Percentiles rank a stretch among this genome's conserved stretches.
phyloP scores from a whole-genome alignment of 1,284 basidiomycete genomes.

The Ustilago shanxiensis region DNA sequence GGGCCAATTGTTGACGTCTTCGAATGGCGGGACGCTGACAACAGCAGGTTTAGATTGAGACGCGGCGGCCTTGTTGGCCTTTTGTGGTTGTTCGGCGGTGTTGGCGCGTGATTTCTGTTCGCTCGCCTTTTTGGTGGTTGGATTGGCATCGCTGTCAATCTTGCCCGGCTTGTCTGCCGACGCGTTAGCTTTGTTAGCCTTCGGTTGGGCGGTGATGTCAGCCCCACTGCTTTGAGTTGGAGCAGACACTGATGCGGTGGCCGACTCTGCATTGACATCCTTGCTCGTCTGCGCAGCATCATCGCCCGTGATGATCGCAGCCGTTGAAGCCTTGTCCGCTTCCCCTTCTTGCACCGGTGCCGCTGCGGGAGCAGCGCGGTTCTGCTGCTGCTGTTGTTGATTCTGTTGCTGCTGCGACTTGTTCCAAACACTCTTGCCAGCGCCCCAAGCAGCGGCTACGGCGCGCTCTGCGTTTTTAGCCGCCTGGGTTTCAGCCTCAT shows the following conservation, averaged over 20 bases:
- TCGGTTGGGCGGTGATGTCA: too few species aligned
- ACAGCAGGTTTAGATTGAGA: conserved; percentile 3
- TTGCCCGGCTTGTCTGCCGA: background rate
- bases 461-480: conserved; percentile 52
- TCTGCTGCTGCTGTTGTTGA: background rate
- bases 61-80: conserved; percentile 6
- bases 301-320: background rate
- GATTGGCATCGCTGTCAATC: background rate
- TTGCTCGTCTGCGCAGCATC: background rate
- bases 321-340: background rate
- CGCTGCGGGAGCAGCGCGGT: conserved; percentile 18
- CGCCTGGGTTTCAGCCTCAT: conserved; percentile 37
- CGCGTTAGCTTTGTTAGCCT: background rate
- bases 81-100: conserved; percentile 1
- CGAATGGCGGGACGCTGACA: conserved; percentile 27
- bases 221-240: background rate
- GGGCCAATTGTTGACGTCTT: conserved; percentile 50
- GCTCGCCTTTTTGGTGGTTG: conserved; percentile 8
- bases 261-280: background rate
- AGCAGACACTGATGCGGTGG: background rate
- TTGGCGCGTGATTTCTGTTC: conserved; percentile 6
- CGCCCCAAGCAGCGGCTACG: conserved; percentile 52
- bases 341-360: conserved; percentile 1
- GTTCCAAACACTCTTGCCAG: conserved; percentile 48
- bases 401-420: conserved; percentile 35